phyloP scores from a whole-genome alignment of 192 early-diverging fungal genomes.

The Funneliformis geosporum region DNA sequence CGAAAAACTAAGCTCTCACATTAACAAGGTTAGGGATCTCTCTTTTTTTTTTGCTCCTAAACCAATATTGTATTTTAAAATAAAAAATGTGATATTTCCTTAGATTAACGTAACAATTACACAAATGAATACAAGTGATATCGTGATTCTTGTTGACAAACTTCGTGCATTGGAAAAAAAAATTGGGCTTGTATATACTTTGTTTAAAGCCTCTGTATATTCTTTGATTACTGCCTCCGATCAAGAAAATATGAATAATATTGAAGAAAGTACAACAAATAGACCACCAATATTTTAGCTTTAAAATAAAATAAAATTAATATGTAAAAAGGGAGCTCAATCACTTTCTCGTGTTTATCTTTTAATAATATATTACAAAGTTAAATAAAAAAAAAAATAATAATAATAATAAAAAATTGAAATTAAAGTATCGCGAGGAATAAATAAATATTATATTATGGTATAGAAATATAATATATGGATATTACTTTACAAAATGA shows the following conservation, averaged over 20 bases:
- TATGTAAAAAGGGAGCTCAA: no score
- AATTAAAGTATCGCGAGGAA: background rate
- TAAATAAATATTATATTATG: no score
- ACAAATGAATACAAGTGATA: slow-evolving; percentile 36
- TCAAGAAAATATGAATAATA: background rate
- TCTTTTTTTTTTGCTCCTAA: background rate
- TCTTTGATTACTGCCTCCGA: slow-evolving; percentile 29
- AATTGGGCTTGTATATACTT: slow-evolving; percentile 40
- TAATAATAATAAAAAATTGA: background rate
- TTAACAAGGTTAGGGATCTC: slow-evolving; percentile 19
- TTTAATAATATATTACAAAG: background rate
- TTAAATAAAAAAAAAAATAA: background rate
- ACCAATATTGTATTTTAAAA: background rate
- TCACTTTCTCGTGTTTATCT: no score
- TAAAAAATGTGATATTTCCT: background rate
- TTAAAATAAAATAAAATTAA: no score
- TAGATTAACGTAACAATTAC: slow-evolving; percentile 39
- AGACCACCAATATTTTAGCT: background rate
- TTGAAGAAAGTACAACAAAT: background rate
- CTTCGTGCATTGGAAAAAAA: slow-evolving; percentile 43
- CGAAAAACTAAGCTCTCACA: slow-evolving; percentile 21
- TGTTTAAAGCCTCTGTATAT: slow-evolving; percentile 45
- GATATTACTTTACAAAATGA: background rate
- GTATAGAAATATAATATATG: background rate
- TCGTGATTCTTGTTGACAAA: slow-evolving; percentile 40